Percentiles rank a stretch among this genome's conserved stretches.
phyloP scores from a whole-genome alignment of 108 stramenopile species.

The Skeletonema potamos region DNA sequence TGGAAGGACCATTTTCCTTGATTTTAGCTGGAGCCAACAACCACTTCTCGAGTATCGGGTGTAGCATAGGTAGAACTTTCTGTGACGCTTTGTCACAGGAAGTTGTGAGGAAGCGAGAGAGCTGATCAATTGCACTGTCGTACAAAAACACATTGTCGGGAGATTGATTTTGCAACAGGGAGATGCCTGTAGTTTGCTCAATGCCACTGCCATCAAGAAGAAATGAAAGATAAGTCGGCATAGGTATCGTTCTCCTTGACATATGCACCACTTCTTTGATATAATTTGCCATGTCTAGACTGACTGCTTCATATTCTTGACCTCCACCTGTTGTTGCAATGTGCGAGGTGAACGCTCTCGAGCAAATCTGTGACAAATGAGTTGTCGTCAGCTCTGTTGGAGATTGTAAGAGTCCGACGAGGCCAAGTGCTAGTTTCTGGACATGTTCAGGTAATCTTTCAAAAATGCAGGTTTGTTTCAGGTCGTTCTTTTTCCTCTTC shows the following conservation, averaged over 20 bases:
- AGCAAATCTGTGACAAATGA: constrained; percentile 46
- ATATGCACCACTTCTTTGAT: constrained; percentile 53
- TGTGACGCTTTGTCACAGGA: constrained; percentile 18
- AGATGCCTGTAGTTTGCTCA: constrained; percentile 13
- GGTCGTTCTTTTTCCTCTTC: not conserved
- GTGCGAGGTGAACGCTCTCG: constrained; percentile 15
- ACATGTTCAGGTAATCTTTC: constrained; percentile 51
- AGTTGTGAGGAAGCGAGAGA: constrained; percentile 26
- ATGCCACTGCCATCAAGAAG: constrained; percentile 49
- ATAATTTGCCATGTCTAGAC: constrained; percentile 26
- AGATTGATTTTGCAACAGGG: not conserved
- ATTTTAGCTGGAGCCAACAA: constrained; percentile 2
- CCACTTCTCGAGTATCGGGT: constrained; percentile 36
- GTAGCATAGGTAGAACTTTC: constrained; percentile 36
- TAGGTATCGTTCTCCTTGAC: constrained; percentile 58
- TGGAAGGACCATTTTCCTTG: not conserved
- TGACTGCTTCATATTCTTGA: constrained; percentile 5
- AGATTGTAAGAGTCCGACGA: constrained; percentile 47
- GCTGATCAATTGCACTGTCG: constrained; percentile 23
- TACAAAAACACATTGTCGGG: constrained; percentile 21
- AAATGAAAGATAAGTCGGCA: constrained; percentile 64
- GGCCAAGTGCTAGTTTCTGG: constrained; percentile 53
- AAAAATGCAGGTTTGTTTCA: constrained; percentile 45
- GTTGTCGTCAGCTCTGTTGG: constrained; percentile 39
- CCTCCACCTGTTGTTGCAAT: constrained; percentile 1